phyloP scores from a whole-genome alignment of 225 moss, liverwort and hornwort species.

The Takakia lepidozioides region DNA sequence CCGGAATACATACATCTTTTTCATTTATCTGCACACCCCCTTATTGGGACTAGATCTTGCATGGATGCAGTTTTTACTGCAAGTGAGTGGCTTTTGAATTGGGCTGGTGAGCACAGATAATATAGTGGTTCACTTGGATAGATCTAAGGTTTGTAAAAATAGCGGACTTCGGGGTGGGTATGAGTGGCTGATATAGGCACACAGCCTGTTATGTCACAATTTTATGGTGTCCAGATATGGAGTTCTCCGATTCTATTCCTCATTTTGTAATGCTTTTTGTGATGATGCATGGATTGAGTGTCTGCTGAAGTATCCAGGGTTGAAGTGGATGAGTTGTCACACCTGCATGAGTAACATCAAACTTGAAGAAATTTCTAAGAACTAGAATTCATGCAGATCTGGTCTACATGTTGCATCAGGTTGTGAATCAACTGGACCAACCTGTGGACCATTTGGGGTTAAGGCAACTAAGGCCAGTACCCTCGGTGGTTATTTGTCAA shows the following conservation, averaged over 20 bases:
- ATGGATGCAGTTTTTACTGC: slow-evolving; percentile 5
- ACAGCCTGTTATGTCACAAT: slow-evolving; percentile 17
- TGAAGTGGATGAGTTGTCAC: too few relatives aligned
- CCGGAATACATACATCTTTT: slow-evolving; percentile 1
- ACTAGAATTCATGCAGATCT: too few relatives aligned
- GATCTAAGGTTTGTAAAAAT: slow-evolving; percentile 33
- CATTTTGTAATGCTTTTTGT: slow-evolving; percentile 15
- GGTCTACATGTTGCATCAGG: too few relatives aligned
- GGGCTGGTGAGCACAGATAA: slow-evolving; percentile 17
- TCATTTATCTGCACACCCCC: slow-evolving; percentile 1
- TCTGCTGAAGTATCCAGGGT: too few relatives aligned
- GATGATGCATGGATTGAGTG: too few relatives aligned
- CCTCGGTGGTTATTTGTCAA: too few relatives aligned
- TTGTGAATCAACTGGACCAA: too few relatives aligned
- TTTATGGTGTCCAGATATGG: slow-evolving; percentile 12
- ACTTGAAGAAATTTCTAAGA: too few relatives aligned
- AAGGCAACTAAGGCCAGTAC: too few relatives aligned
- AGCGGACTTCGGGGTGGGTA: slow-evolving; percentile 13
- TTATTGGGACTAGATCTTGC: slow-evolving; percentile 10
- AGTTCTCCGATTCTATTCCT: slow-evolving; percentile 17
- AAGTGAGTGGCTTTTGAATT: slow-evolving; percentile 27
- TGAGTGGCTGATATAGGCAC: slow-evolving; percentile 11
- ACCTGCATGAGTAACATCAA: too few relatives aligned
- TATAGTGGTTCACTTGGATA: slow-evolving; percentile 13
- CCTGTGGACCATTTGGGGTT: too few relatives aligned